phyloP scores from a whole-genome alignment of 805 yeast species.

The Maudiozyma serrabonitensis region DNA sequence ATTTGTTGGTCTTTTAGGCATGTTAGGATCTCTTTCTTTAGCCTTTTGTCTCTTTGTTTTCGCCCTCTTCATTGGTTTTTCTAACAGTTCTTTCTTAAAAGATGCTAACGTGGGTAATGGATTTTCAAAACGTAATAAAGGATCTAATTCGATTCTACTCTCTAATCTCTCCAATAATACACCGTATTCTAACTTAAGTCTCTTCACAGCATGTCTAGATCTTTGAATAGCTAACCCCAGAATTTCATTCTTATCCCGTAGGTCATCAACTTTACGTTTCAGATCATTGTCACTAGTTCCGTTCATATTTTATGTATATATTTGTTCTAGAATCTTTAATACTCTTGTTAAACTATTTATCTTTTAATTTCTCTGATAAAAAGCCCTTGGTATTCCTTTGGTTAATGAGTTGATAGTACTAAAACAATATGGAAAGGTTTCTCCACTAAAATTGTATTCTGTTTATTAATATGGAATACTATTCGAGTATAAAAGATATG shows the following conservation, averaged over 20 bases:
- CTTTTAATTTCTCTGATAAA: neutral
- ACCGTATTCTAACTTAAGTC: constrained; percentile 76
- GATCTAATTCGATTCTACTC: constrained; percentile 34
- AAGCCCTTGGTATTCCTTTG: too few relatives aligned
- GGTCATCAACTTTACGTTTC: constrained; percentile 44
- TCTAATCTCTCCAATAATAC: constrained; percentile 74
- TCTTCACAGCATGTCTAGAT: constrained; percentile 62
- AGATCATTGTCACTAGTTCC: constrained; percentile 1
- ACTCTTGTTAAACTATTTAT: neutral
- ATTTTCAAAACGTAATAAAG: constrained; percentile 21
- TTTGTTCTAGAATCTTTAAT: neutral
- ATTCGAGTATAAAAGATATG: too few relatives aligned
- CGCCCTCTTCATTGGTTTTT: constrained; percentile 17
- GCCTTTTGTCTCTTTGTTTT: constrained; percentile 27
- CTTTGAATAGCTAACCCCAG: constrained; percentile 69
- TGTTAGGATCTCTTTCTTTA: constrained; percentile 63
- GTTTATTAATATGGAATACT: too few relatives aligned
- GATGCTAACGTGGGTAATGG: constrained; percentile 26
- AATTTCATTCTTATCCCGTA: constrained; percentile 70
- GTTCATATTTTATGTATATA: neutral
- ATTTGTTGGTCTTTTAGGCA: constrained; percentile 84
- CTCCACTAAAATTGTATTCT: too few relatives aligned
- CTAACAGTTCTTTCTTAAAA: constrained; percentile 18
- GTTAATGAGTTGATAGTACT: too few relatives aligned
- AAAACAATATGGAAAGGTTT: too few relatives aligned